These are phyloP conservation scores for Aspergillus intermedius DNA, from an alignment of 2,329 filamentous ascomycete genomes.

Conservation along the genomic window DNA sequence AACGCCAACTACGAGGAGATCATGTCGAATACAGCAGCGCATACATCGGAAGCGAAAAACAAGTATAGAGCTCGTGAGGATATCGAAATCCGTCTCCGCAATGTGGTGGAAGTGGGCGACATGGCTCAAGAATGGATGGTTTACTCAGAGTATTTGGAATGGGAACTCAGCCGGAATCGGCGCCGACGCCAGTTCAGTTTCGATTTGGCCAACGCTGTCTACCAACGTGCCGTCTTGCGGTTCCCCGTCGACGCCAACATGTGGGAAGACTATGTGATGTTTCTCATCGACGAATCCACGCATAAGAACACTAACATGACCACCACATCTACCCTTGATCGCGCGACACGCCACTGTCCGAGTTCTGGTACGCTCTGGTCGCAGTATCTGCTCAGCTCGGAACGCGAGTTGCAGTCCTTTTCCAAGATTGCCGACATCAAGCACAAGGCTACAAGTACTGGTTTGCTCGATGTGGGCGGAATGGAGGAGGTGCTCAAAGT, in stretches of 20 bases:
- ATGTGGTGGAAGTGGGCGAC: conserved; percentile 48
- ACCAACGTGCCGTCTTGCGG: conserved; percentile 67
- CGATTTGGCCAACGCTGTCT: conserved; percentile 57
- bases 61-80: conserved; percentile 48
- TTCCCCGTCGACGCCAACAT: conserved; percentile 67
- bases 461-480: conserved; percentile 75
- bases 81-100: conserved; percentile 49
- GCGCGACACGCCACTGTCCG: conserved; percentile 83
- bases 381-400: conserved; percentile 76
- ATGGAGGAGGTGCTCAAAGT: conserved; percentile 86
- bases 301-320: conserved; percentile 40
- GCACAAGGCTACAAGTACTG: conserved; percentile 80
- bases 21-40: conserved; percentile 50
- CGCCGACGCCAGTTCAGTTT: conserved; percentile 50
- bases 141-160: conserved; percentile 68
- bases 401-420: conserved; percentile 69
- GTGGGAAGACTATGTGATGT: conserved; percentile 81
- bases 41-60: conserved; percentile 48
- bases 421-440: conserved; percentile 82
- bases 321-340: conserved; percentile 65
- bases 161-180: conserved; percentile 64
- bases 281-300: conserved; percentile 52
- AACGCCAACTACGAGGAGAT: conserved; percentile 50
- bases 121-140: conserved; percentile 46
- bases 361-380: conserved; percentile 92